Evolutionary conservation across 305 asterid species (phyloP), one percentile per base, ranked within the genome.

Genomic region (Plantago lanceolata): DNA sequence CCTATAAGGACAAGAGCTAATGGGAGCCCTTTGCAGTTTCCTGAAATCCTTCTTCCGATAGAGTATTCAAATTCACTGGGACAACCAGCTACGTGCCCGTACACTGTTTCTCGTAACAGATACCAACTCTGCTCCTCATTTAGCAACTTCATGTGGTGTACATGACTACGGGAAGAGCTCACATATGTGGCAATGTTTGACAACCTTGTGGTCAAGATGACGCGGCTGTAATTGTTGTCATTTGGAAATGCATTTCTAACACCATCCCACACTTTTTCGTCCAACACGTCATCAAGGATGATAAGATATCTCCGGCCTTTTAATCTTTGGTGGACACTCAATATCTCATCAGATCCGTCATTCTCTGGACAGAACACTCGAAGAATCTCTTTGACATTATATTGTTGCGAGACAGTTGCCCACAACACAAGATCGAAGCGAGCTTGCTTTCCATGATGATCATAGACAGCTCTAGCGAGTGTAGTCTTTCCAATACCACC

Each of bases 51-150:
- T n/a, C n/a, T n/a, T n/a, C n/a, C n/a, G 7, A 53, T 9, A 19
- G 20, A 2, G 6, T 24, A 33, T 53, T 53, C 58, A 53, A 11
- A 9, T 24, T 53, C 58, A 21, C 3, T 8, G 8, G 18, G 29
- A 35, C 43, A 35, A 35, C 43, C 43, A 31, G 17, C 28, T 13
- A 6, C 56, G 2, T 50, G 29, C 24, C 56, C 56, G 6, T 50
- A 50, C 37, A 54, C 59, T 9, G 26, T 54, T 13, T 24, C 19
- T 24, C 7, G 15, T 33, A 54, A 26, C 24, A 54, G 19, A 4
- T 12, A 18, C 59, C 59, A 54, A 54, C 59, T 24, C 59, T 24
- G 59, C 37, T 54, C 59, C 35, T 24, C 19, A 33, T 54, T 17
- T 33, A 54, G 29, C 18, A 54, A 54, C 19, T 54, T 9, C 59